Percentiles rank a stretch among this genome's conserved stretches.
Evolutionary conservation across 2,329 filamentous ascomycete species (phyloP).

Genomic region (Trichoderma oligosporum): DNA sequence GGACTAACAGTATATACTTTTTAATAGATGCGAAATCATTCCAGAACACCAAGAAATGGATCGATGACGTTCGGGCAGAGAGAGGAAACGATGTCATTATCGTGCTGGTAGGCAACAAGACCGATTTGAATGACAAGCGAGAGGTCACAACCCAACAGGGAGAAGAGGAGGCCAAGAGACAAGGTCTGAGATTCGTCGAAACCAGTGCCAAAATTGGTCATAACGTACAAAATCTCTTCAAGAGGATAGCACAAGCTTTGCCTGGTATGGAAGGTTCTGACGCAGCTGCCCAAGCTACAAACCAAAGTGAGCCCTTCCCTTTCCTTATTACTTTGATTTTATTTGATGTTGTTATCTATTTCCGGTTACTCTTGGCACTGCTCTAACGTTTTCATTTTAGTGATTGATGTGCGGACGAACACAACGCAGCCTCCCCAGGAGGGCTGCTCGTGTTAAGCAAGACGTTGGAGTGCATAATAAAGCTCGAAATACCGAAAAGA

Average conservation of each 20-base stretch:
- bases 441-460: conserved; percentile 52
- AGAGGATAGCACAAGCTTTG: conserved; percentile 94
- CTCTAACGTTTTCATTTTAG: conserved; percentile 41
- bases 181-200: conserved; percentile 98
- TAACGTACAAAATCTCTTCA: conserved; percentile 96
- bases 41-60: conserved; percentile 99
- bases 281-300: conserved; percentile 65
- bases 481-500: not conserved
- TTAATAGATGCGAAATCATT: conserved; percentile 81
- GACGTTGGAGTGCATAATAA: not conserved
- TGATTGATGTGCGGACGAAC: conserved; percentile 92
- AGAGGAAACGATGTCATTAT: conserved; percentile 98
- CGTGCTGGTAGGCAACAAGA: conserved; percentile 98
- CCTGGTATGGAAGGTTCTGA: conserved; percentile 96
- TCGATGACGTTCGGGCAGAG: conserved; percentile 95
- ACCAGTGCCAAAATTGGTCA: conserved; percentile 96
- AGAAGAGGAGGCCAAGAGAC: conserved; percentile 96
- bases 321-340: not conserved
- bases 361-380: not conserved
- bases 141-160: conserved; percentile 96
- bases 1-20: conserved; percentile 23
- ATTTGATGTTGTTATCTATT: not conserved
- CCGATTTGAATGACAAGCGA: conserved; percentile 95
- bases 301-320: conserved; percentile 63
- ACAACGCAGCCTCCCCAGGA: conserved; percentile 66